Evolutionary conservation across 441 rosid species (phyloP).

Genomic region (Viola pubescens): DNA sequence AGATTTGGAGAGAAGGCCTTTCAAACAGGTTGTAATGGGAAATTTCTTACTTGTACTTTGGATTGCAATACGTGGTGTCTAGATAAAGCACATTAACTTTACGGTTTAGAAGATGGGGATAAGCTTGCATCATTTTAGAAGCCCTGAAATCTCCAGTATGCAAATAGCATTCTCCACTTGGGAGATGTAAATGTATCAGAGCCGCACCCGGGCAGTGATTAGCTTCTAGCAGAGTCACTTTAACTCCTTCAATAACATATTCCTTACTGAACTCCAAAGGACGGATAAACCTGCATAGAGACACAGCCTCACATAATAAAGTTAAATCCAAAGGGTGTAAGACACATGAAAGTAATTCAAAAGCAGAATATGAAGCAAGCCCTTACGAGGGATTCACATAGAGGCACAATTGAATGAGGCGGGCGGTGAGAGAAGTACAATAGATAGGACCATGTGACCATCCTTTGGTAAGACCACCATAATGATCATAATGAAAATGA

Average conservation of each 20-base stretch:
- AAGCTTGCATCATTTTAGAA: slow-evolving; percentile 49
- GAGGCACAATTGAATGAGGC: slow-evolving; percentile 56
- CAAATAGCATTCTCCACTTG: slow-evolving; percentile 50
- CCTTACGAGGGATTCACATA: slow-evolving; percentile 50
- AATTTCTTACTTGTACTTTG: slow-evolving; percentile 52
- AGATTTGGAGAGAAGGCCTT: not conserved
- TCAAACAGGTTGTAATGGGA: not conserved
- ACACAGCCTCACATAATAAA: not conserved
- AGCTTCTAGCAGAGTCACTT: slow-evolving; percentile 62
- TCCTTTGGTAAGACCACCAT: slow-evolving; percentile 58
- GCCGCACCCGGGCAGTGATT: slow-evolving; percentile 87
- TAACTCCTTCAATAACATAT: slow-evolving; percentile 44
- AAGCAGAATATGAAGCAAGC: not conserved
- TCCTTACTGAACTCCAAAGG: slow-evolving; percentile 49
- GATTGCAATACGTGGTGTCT: slow-evolving; percentile 84
- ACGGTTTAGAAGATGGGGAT: slow-evolving; percentile 43
- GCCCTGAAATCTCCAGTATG: slow-evolving; percentile 93
- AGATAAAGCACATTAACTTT: slow-evolving; percentile 54
- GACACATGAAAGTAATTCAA: not conserved
- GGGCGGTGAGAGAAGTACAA: slow-evolving; percentile 59
- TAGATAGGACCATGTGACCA: slow-evolving; percentile 77
- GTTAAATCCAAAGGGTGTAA: not conserved
- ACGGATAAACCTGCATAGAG: slow-evolving; percentile 37
- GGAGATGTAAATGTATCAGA: slow-evolving; percentile 50
- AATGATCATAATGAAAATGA: slow-evolving; percentile 74